A percentile compares a stretch with the other conserved stretches of the same genome.
These are phyloP conservation scores for Anthracocystis walkeri DNA, from an alignment of 1,284 basidiomycete genomes.

Conservation along the genomic window DNA sequence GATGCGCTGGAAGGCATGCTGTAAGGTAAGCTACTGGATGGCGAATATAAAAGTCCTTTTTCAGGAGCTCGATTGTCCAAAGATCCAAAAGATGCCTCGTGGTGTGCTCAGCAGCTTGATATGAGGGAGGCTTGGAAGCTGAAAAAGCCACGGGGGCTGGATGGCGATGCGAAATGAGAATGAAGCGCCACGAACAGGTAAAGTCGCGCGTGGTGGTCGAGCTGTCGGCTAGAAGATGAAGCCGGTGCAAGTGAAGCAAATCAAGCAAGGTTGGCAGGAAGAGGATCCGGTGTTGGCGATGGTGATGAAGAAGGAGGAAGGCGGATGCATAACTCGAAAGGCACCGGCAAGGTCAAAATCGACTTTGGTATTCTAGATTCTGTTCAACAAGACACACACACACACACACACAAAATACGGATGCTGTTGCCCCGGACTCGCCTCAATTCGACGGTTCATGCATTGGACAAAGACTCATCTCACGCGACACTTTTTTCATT, in stretches of 20 bases:
- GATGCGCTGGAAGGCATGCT: neutral
- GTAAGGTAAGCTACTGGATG: neutral
- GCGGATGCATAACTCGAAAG: too few species aligned
- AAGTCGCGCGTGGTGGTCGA: neutral
- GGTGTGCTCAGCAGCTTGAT: neutral
- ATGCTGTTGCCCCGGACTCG: too few species aligned
- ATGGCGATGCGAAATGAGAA: conserved; percentile 5
- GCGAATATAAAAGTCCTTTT: too few species aligned
- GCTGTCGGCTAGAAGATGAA: neutral
- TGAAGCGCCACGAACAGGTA: neutral
- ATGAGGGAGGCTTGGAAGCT: conserved; percentile 2
- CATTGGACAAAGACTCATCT: too few species aligned
- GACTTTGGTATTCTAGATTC: too few species aligned
- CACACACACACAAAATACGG: too few species aligned
- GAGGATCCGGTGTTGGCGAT: neutral
- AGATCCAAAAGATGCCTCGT: neutral
- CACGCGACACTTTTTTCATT: too few species aligned
- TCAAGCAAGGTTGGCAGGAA: neutral
- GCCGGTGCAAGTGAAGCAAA: neutral
- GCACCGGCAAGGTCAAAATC: too few species aligned
- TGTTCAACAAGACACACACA: too few species aligned
- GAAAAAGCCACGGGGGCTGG: neutral
- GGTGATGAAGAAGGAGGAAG: neutral
- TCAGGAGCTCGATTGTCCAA: neutral
- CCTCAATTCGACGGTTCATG: too few species aligned